Percentiles rank a stretch among this genome's conserved stretches.
phyloP scores from a whole-genome alignment of 2,329 filamentous ascomycete species.

The Endocalyx cinctus region DNA sequence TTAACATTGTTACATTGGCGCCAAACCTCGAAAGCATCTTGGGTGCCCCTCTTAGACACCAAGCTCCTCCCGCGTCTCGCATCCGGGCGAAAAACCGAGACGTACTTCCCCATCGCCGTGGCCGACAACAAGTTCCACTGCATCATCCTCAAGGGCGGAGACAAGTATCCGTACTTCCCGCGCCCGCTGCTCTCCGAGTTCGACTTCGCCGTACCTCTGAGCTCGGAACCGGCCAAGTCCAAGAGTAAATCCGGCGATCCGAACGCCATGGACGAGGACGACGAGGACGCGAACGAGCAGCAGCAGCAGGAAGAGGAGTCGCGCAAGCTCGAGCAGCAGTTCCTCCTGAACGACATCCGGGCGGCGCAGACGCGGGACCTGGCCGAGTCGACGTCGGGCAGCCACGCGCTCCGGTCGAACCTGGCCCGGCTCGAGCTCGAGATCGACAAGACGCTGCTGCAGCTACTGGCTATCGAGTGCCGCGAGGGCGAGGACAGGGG shows the following conservation, averaged over 20 bases:
- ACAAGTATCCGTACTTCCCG: slow-evolving; percentile 89
- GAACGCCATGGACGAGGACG: slow-evolving; percentile 30
- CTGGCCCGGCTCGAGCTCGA: slow-evolving; percentile 73
- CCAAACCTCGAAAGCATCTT: slow-evolving; percentile 74
- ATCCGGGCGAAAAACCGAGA: slow-evolving; percentile 79
- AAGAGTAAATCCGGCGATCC: slow-evolving; percentile 29
- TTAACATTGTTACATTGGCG: slow-evolving; percentile 90
- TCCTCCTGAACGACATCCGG: slow-evolving; percentile 68
- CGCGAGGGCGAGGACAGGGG: slow-evolving; percentile 87
- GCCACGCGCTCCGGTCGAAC: slow-evolving; percentile 59
- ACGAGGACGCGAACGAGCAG: slow-evolving; percentile 25
- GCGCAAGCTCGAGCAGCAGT: slow-evolving; percentile 71
- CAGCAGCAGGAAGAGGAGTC: slow-evolving; percentile 42
- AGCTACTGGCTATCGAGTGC: slow-evolving; percentile 86
- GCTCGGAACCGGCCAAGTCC: slow-evolving; percentile 39
- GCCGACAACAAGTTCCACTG: slow-evolving; percentile 92
- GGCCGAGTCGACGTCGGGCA: slow-evolving; percentile 61
- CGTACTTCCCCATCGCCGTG: slow-evolving; percentile 93
- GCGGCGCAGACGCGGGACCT: slow-evolving; percentile 73
- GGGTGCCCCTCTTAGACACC: slow-evolving; percentile 91
- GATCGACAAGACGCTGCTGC: slow-evolving; percentile 83
- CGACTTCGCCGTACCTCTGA: slow-evolving; percentile 80
- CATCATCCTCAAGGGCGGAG: slow-evolving; percentile 95
- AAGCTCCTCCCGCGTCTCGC: slow-evolving; percentile 76
- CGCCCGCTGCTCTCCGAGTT: slow-evolving; percentile 89